Percentiles rank a stretch among this genome's conserved stretches.
phyloP scores from a whole-genome alignment of 2,329 filamentous ascomycete species.

The Aschersonia sp. region DNA sequence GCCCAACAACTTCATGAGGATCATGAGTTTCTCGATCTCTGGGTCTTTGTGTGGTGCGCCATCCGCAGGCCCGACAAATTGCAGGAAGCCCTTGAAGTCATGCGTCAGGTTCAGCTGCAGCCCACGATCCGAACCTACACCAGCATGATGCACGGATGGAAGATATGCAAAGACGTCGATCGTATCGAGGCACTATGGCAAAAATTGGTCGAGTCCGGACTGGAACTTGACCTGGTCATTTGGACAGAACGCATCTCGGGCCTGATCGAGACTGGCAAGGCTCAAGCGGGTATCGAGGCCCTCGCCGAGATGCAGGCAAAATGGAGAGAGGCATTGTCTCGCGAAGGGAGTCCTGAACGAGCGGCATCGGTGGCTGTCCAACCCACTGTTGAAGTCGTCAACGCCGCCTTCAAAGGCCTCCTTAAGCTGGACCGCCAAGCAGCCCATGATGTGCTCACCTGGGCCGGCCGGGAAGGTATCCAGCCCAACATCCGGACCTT shows the following conservation, averaged over 20 bases:
- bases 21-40: slow-evolving; percentile 22
- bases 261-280: slow-evolving; percentile 40
- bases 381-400: slow-evolving; percentile 51
- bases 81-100: slow-evolving; percentile 24
- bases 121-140: slow-evolving; percentile 56
- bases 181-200: slow-evolving; percentile 54
- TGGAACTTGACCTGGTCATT: slow-evolving; percentile 45
- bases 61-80: slow-evolving; percentile 13
- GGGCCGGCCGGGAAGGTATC: slow-evolving; percentile 41
- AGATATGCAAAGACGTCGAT: slow-evolving; percentile 38
- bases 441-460: slow-evolving; percentile 40
- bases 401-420: slow-evolving; percentile 53
- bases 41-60: slow-evolving; percentile 25
- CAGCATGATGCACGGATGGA: slow-evolving; percentile 58
- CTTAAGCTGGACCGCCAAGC: slow-evolving; percentile 32
- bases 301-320: slow-evolving; percentile 49
- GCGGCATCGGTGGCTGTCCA: slow-evolving; percentile 28
- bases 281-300: slow-evolving; percentile 43
- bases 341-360: slow-evolving; percentile 10
- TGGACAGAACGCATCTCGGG: slow-evolving; percentile 61
- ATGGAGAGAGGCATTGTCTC: slow-evolving; percentile 33
- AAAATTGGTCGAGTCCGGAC: slow-evolving; percentile 40
- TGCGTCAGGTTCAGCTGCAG: slow-evolving; percentile 31
- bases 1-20: slow-evolving; percentile 15
- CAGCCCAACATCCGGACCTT: slow-evolving; percentile 44